Evolutionary conservation across 371 early-diverging fungal genomes (phyloP).

Genomic region (Chytridium lagenaria): DNA sequence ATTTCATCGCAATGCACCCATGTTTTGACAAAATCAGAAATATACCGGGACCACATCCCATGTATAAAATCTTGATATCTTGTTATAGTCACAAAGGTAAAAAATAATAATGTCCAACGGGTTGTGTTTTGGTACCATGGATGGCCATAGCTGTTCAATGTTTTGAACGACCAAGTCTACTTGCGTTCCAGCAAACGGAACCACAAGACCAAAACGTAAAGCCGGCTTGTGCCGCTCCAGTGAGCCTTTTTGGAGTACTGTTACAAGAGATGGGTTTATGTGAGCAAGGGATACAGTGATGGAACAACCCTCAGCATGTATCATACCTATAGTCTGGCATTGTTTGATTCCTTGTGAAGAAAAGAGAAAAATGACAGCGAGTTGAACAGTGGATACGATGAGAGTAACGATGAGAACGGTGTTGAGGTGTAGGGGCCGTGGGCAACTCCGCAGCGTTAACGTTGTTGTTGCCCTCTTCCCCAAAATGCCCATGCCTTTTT

Average conservation of each 20-base stretch:
- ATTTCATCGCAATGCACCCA: too few species aligned
- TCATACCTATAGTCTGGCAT: not conserved
- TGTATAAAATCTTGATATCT: too few species aligned
- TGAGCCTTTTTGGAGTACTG: conserved; percentile 24
- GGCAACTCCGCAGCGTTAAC: not conserved
- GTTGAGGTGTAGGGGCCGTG: not conserved
- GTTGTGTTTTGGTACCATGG: conserved; percentile 25
- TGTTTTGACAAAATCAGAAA: too few species aligned
- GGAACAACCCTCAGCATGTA: too few species aligned
- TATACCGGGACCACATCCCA: too few species aligned
- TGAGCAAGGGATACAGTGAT: not conserved
- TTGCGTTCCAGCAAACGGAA: conserved; percentile 36
- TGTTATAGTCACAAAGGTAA: too few species aligned
- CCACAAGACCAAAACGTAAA: conserved; percentile 33
- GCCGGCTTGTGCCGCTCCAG: conserved; percentile 28
- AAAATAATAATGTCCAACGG: too few species aligned
- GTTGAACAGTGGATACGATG: not conserved
- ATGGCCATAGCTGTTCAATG: conserved; percentile 33
- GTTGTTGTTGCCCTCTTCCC: too few species aligned
- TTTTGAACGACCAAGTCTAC: conserved; percentile 21
- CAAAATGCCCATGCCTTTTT: too few species aligned
- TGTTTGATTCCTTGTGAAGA: not conserved
- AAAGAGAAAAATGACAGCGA: not conserved
- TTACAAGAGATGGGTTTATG: not conserved
- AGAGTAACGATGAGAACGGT: not conserved